These are phyloP conservation scores for Allium cepa DNA, from an alignment of 106 monocot species.

Conservation along the genomic window DNA sequence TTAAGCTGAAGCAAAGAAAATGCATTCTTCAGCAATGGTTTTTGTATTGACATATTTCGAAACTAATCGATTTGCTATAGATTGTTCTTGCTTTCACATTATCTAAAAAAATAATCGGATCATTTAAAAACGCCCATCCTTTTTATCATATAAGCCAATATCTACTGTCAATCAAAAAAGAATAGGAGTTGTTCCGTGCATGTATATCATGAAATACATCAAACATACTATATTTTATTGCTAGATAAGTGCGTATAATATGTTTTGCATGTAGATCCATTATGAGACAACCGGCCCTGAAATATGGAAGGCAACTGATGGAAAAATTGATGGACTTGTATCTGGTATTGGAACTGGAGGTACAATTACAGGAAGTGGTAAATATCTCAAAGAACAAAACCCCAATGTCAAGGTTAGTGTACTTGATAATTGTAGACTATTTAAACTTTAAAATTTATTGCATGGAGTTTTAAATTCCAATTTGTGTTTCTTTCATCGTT, in stretches of 20 bases:
- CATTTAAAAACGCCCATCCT: too few species aligned
- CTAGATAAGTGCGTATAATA: neutral
- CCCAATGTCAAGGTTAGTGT: conserved; percentile 43
- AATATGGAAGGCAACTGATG: conserved; percentile 51
- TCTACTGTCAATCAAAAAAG: too few species aligned
- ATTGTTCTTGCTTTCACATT: too few species aligned
- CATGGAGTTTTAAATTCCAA: neutral
- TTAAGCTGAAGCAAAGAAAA: too few species aligned
- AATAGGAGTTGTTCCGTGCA: too few species aligned
- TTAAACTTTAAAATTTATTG: neutral
- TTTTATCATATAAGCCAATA: too few species aligned
- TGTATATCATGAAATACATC: too few species aligned
- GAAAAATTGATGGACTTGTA: conserved; percentile 48
- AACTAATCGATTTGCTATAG: too few species aligned
- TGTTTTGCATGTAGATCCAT: conserved; percentile 29
- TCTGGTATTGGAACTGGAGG: conserved; percentile 46
- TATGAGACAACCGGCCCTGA: conserved; percentile 71
- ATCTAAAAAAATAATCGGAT: too few species aligned
- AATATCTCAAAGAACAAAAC: conserved; percentile 58
- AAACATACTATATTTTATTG: too few species aligned
- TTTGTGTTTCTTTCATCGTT: neutral
- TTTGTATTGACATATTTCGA: too few species aligned
- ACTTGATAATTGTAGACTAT: neutral
- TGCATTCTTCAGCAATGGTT: too few species aligned
- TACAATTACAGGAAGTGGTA: conserved; percentile 56